Evolutionary conservation across 2,329 filamentous ascomycete species (phyloP).

Genomic region (Fusarium austroafricanum): DNA sequence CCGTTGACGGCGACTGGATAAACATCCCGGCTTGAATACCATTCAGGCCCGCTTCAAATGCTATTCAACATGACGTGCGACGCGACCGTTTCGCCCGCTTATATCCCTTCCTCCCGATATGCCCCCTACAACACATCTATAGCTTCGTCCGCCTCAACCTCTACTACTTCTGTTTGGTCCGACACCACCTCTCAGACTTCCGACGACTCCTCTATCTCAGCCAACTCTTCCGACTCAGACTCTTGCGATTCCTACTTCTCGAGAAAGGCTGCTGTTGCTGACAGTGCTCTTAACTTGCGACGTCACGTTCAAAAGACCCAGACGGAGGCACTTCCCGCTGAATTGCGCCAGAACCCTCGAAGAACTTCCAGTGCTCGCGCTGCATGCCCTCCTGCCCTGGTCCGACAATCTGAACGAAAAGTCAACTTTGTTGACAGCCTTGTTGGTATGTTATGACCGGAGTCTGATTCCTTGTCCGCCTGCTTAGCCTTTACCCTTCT

Average conservation of each 20-base stretch:
- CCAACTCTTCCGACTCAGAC: conserved; percentile 68
- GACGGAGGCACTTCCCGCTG: conserved; percentile 63
- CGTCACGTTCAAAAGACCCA: conserved; percentile 46
- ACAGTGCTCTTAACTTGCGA: conserved; percentile 41
- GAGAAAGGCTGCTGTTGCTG: conserved; percentile 39
- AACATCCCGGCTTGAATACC: conserved; percentile 48
- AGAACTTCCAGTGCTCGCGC: conserved; percentile 66
- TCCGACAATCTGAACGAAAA: conserved; percentile 92
- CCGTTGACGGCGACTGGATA: conserved; percentile 67
- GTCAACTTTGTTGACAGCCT: conserved; percentile 95
- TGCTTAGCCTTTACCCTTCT: conserved; percentile 53
- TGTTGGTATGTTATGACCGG: conserved; percentile 81
- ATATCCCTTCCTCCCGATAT: conserved; percentile 60
- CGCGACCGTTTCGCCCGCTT: conserved; percentile 64
- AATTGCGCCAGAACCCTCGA: conserved; percentile 73
- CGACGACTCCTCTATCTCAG: conserved; percentile 73
- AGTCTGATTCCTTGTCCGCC: conserved; percentile 26
- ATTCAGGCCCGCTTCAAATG: conserved; percentile 46
- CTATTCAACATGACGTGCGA: conserved; percentile 69
- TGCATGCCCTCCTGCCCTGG: conserved; percentile 77
- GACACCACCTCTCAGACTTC: conserved; percentile 76
- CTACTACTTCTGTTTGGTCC: conserved; percentile 82
- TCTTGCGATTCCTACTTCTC: conserved; percentile 58
- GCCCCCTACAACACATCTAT: conserved; percentile 76
- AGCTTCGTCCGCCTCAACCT: conserved; percentile 80